Evolutionary conservation across 2,329 filamentous ascomycete species (phyloP).

Genomic region (Diaporthe eres): DNA sequence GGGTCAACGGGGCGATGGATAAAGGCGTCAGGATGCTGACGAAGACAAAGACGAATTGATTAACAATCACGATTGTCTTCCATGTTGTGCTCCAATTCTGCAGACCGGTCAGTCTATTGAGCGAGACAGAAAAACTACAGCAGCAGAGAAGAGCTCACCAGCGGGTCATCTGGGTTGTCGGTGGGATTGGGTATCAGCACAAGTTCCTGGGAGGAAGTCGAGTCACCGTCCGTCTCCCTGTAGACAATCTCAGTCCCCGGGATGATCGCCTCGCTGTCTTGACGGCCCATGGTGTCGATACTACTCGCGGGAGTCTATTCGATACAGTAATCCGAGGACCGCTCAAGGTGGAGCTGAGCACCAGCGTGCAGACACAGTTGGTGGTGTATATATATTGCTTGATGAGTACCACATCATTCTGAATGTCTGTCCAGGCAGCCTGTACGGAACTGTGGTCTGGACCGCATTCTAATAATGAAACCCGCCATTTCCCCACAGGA

Average conservation of each 20-base stretch:
- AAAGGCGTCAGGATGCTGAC: conserved; percentile 53
- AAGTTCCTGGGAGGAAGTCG: background rate
- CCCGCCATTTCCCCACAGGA: background rate
- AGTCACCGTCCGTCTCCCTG: conserved; percentile 8
- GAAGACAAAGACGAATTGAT: conserved; percentile 53
- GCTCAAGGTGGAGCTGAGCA: background rate
- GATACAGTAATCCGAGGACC: background rate
- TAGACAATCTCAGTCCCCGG: conserved; percentile 33
- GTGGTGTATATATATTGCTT: background rate
- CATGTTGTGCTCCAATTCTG: conserved; percentile 51
- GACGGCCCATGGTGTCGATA: background rate
- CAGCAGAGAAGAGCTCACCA: conserved; percentile 7
- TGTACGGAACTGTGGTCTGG: background rate
- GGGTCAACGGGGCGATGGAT: conserved; percentile 53
- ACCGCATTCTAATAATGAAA: too few relatives aligned
- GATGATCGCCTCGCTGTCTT: background rate
- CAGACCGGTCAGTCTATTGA: background rate
- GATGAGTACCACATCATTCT: background rate
- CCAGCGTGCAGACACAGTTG: background rate
- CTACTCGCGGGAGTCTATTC: background rate
- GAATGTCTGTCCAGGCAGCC: background rate
- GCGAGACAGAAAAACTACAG: too few relatives aligned
- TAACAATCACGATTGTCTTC: conserved; percentile 51
- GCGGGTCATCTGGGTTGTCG: conserved; percentile 18
- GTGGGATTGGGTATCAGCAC: conserved; percentile 31